A percentile compares a stretch with the other conserved stretches of the same genome.
These are phyloP conservation scores for Puccinia triticina DNA, from an alignment of 1,284 basidiomycete genomes.

Conservation along the genomic window DNA sequence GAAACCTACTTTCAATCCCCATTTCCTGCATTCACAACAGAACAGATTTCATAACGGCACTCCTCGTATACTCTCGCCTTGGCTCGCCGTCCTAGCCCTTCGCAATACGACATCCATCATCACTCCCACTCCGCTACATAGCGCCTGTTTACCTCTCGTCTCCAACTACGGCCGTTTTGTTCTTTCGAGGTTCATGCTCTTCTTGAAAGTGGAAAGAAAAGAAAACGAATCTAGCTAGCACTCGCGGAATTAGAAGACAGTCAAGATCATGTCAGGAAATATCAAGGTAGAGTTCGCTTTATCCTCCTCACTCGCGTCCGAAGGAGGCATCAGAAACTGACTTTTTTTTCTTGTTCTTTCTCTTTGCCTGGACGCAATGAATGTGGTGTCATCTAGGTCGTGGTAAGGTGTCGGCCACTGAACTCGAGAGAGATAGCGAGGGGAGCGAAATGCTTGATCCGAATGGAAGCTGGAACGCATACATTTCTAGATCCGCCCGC, in stretches of 20 bases:
- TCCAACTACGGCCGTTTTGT: no score
- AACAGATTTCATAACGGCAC: no score
- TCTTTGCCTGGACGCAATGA: no score
- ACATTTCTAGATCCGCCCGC: slow-evolving; percentile 82
- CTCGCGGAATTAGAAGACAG: background rate
- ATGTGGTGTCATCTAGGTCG: slow-evolving; percentile 27
- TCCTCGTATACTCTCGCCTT: no score
- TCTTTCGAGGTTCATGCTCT: no score
- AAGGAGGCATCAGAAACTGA: background rate
- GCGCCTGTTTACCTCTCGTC: no score
- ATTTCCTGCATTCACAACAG: no score
- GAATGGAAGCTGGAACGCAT: slow-evolving; percentile 82
- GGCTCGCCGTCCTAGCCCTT: no score
- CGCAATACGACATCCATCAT: no score
- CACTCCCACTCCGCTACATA: no score
- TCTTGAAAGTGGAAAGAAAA: background rate
- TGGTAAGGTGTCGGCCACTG: slow-evolving; percentile 79
- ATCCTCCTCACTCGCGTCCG: background rate
- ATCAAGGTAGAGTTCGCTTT: slow-evolving; percentile 30
- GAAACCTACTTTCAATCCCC: background rate
- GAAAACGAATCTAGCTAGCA: background rate
- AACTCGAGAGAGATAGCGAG: slow-evolving; percentile 85
- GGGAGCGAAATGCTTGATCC: slow-evolving; percentile 86
- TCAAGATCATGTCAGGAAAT: slow-evolving; percentile 46
- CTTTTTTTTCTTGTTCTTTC: no score